Evolutionary conservation across 305 asterid species (phyloP).

Genomic region (Caryopteris hybrid): DNA sequence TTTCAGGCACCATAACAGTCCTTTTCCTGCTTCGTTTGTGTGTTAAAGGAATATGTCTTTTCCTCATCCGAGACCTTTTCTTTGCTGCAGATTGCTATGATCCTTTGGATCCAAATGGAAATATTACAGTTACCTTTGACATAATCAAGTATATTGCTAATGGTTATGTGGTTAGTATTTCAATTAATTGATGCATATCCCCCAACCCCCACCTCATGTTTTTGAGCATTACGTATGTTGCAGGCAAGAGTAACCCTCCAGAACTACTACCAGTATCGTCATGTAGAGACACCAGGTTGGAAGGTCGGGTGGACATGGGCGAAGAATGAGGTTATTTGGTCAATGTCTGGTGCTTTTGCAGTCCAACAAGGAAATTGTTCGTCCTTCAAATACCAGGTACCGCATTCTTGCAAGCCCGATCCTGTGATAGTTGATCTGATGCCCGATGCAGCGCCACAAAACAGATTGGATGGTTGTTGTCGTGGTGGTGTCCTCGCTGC

Average conservation of each 20-base stretch:
- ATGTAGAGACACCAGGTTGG: slow-evolving; percentile 64
- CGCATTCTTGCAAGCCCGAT: slow-evolving; percentile 51
- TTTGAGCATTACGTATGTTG: not conserved
- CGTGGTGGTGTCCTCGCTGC: slow-evolving; percentile 50
- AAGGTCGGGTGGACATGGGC: slow-evolving; percentile 64
- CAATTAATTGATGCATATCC: not conserved
- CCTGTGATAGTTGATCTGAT: slow-evolving; percentile 44
- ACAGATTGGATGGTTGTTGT: slow-evolving; percentile 47
- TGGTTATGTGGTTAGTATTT: slow-evolving; percentile 59
- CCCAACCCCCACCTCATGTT: too few species aligned
- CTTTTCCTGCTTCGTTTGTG: not conserved
- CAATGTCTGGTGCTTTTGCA: slow-evolving; percentile 60
- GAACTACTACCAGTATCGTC: slow-evolving; percentile 60
- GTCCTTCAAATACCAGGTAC: slow-evolving; percentile 35
- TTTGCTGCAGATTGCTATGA: slow-evolving; percentile 58
- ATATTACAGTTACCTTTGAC: slow-evolving; percentile 51
- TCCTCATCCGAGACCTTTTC: slow-evolving; percentile 14
- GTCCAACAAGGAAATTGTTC: slow-evolving; percentile 59
- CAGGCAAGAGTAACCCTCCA: slow-evolving; percentile 70
- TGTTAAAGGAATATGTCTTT: not conserved
- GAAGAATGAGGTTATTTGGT: slow-evolving; percentile 47
- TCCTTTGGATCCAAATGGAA: slow-evolving; percentile 74
- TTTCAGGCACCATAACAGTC: slow-evolving; percentile 46
- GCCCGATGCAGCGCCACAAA: slow-evolving; percentile 35
- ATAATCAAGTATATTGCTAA: slow-evolving; percentile 39